phyloP scores from a whole-genome alignment of 2,329 filamentous ascomycete species.

The Scolecobasidium constrictum region DNA sequence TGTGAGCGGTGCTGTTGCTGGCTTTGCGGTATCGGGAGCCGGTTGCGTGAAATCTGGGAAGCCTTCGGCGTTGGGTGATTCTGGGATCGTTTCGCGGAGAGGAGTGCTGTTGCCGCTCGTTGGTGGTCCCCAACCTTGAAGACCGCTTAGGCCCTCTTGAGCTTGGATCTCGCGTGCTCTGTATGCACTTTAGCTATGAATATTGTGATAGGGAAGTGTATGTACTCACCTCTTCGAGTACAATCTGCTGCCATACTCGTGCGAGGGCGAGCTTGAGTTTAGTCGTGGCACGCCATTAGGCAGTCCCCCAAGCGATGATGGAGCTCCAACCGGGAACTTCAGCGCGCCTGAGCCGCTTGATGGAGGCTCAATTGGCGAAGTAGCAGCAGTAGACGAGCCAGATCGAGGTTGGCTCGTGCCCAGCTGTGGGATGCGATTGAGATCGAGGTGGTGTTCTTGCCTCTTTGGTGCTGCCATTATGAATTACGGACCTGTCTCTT shows the following conservation, averaged over 20 bases:
- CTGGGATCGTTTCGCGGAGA: slow-evolving; percentile 91
- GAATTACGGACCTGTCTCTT: slow-evolving; percentile 46
- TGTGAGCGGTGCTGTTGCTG: slow-evolving; percentile 39
- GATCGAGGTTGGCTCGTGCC: slow-evolving; percentile 59
- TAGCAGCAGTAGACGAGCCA: slow-evolving; percentile 67
- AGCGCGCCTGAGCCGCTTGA: slow-evolving; percentile 41
- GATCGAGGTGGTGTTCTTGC: slow-evolving; percentile 68
- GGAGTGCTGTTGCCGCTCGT: slow-evolving; percentile 95
- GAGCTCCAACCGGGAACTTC: slow-evolving; percentile 63
- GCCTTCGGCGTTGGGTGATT: slow-evolving; percentile 83
- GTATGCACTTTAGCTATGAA: slow-evolving; percentile 12
- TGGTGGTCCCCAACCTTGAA: slow-evolving; percentile 77
- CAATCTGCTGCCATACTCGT: slow-evolving; percentile 70
- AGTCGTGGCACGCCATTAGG: slow-evolving; percentile 40
- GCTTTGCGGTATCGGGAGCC: slow-evolving; percentile 39
- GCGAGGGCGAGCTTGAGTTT: slow-evolving; percentile 91
- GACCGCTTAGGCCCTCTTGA: slow-evolving; percentile 68
- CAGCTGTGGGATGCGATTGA: slow-evolving; percentile 67
- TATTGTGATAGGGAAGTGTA: slow-evolving; percentile 4
- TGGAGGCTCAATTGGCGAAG: slow-evolving; percentile 67
- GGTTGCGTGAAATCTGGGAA: slow-evolving; percentile 81
- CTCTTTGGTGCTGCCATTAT: slow-evolving; percentile 81
- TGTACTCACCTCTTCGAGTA: slow-evolving; percentile 80
- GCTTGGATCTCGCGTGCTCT: slow-evolving; percentile 95
- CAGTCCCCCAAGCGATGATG: slow-evolving; percentile 18